Percentiles rank a stretch among this genome's conserved stretches.
Evolutionary conservation across 2,329 filamentous ascomycete species (phyloP).

Genomic region (Chrysosporium keratinophilum): DNA sequence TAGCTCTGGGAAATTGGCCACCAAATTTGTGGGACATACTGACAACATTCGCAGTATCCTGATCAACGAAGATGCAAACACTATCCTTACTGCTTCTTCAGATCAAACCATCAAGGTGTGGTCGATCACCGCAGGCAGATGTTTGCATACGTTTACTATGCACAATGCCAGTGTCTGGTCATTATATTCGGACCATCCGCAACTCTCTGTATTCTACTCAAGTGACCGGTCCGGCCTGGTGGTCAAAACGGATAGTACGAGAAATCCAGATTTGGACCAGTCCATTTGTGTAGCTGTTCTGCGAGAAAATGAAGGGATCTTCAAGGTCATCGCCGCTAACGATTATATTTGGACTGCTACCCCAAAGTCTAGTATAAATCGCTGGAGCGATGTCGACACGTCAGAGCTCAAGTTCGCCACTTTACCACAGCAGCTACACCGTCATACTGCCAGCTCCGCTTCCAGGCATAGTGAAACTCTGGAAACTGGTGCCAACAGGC

Average conservation of each 20-base stretch:
- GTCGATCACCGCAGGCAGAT: constrained; percentile 88
- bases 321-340: constrained; percentile 52
- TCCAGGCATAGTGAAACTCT: constrained; percentile 22
- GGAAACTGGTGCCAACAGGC: constrained; percentile 19
- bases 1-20: constrained; percentile 76
- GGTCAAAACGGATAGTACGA: constrained; percentile 80
- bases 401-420: constrained; percentile 51
- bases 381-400: constrained; percentile 81
- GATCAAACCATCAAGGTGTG: constrained; percentile 97
- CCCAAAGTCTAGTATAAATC: constrained; percentile 79
- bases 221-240: constrained; percentile 84
- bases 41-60: constrained; percentile 88
- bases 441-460: constrained; percentile 39
- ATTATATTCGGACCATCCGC: constrained; percentile 76
- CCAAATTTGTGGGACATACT: constrained; percentile 92
- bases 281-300: constrained; percentile 82
- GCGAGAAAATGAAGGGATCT: constrained; percentile 69
- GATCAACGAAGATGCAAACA: constrained; percentile 78
- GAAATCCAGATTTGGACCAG: constrained; percentile 70
- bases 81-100: constrained; percentile 84
- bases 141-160: constrained; percentile 98
- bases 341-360: constrained; percentile 86
- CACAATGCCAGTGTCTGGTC: constrained; percentile 98
- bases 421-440: constrained; percentile 40
- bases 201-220: constrained; percentile 85